Conservation (phyloP, 495 filamentous ascomycete species). For the Daldinia bambusicola region DNA sequence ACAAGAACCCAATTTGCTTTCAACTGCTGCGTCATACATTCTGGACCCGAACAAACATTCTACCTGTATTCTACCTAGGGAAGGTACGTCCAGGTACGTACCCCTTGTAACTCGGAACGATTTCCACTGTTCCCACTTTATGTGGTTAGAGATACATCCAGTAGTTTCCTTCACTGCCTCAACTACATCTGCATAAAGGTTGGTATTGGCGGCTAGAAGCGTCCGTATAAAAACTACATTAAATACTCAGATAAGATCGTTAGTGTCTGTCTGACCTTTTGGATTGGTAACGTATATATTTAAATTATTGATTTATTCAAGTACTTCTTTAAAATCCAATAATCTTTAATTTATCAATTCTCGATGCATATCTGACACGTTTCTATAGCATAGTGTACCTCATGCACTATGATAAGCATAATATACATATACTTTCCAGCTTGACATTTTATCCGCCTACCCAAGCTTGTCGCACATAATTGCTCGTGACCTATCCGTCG, state of each 20-base stretch:
- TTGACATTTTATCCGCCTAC: background rate
- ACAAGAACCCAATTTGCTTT: conserved; percentile 39
- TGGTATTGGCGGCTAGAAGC: background rate
- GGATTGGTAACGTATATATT: background rate
- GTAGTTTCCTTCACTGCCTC: background rate
- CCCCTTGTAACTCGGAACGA: background rate
- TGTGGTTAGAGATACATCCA: background rate
- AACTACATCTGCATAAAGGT: background rate
- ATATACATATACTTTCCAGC: conserved; percentile 1
- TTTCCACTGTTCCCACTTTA: background rate
- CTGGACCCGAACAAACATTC: conserved; percentile 10
- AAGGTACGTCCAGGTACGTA: conserved; percentile 8
- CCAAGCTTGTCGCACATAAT: background rate
- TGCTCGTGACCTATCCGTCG: conserved; percentile 25
- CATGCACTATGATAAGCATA: conserved; percentile 1
- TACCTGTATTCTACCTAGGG: background rate
- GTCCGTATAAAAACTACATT: background rate
- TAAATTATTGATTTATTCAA: background rate
- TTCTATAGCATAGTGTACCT: background rate
- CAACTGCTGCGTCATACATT: conserved; percentile 43
- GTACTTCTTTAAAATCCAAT: background rate
- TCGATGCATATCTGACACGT: background rate
- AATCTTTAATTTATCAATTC: background rate
- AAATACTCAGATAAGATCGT: background rate
- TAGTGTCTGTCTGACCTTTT: background rate